Evolutionary conservation across 306 rosid species (phyloP).

Genomic region (Amphicarpaea edgeworthii): DNA sequence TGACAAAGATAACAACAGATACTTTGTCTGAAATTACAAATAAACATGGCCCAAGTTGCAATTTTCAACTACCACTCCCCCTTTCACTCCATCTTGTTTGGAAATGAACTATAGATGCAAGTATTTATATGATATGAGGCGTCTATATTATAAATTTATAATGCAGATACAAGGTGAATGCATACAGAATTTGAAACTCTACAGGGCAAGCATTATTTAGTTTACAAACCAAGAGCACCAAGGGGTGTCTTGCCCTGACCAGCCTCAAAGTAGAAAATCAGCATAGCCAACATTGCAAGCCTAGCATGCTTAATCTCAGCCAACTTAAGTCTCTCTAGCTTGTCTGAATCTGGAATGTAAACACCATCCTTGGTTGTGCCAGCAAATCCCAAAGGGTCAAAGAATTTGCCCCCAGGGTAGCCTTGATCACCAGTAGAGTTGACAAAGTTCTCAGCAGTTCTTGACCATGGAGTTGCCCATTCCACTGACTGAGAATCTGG

Average conservation of each 20-base stretch:
- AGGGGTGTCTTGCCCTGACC: constrained; percentile 92
- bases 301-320: constrained; percentile 98
- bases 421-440: constrained; percentile 94
- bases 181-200: constrained; percentile 18
- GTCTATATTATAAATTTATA: not conserved
- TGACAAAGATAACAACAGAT: not conserved
- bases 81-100: not conserved
- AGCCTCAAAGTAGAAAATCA: constrained; percentile 85
- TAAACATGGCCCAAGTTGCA: constrained; percentile 21
- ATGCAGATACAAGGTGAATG: constrained; percentile 28
- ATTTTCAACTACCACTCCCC: constrained; percentile 11
- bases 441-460: constrained; percentile 84
- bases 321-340: constrained; percentile 81
- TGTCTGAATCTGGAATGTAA: constrained; percentile 75
- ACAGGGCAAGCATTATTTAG: constrained; percentile 17
- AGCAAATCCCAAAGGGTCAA: constrained; percentile 82
- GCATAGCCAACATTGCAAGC: constrained; percentile 94
- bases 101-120: not conserved
- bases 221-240: constrained; percentile 83
- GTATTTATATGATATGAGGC: not conserved
- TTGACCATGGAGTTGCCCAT: constrained; percentile 99
- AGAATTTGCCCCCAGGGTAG: constrained; percentile 96
- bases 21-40: constrained; percentile 20
- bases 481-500: constrained; percentile 95
- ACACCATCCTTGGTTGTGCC: constrained; percentile 71